A percentile compares a stretch with the other conserved stretches of the same genome.
phyloP scores from a whole-genome alignment of 805 yeast species.

The Saccharomycopsis sp. region DNA sequence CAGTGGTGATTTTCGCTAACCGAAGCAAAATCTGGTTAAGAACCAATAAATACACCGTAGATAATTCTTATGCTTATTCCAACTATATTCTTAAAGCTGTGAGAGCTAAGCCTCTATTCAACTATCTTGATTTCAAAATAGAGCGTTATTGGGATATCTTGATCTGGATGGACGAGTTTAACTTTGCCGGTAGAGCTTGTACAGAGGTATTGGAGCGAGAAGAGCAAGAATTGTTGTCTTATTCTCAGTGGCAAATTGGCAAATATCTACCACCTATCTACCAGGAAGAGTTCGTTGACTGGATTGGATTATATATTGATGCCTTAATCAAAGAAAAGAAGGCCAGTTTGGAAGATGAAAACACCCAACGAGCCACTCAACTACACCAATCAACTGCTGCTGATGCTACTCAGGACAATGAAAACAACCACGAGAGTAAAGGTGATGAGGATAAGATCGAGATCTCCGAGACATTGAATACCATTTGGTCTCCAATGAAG shows the following conservation, averaged over 20 bases:
- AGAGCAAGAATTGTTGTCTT: constrained; percentile 29
- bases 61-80: constrained; percentile 85
- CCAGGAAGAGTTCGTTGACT: constrained; percentile 80
- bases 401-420: not conserved
- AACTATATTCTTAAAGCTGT: constrained; percentile 74
- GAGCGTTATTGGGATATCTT: constrained; percentile 86
- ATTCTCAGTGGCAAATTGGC: constrained; percentile 75
- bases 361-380: constrained; percentile 63
- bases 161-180: constrained; percentile 90
- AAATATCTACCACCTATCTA: constrained; percentile 66
- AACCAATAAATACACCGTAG: constrained; percentile 73
- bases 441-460: constrained; percentile 29
- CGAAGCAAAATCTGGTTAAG: constrained; percentile 65
- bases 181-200: constrained; percentile 69
- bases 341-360: constrained; percentile 22
- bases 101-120: constrained; percentile 74
- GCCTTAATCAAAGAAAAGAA: constrained; percentile 52
- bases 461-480: constrained; percentile 42
- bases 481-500: constrained; percentile 50
- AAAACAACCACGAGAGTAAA: constrained; percentile 26
- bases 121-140: constrained; percentile 69
- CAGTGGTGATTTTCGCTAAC: constrained; percentile 72
- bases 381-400: constrained; percentile 35
- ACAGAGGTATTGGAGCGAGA: constrained; percentile 32
- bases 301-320: constrained; percentile 75